Percentiles rank a stretch among this genome's conserved stretches.
These are phyloP conservation scores for Fusarium sp. DNA, from an alignment of 2,329 filamentous ascomycete genomes.

Conservation along the genomic window DNA sequence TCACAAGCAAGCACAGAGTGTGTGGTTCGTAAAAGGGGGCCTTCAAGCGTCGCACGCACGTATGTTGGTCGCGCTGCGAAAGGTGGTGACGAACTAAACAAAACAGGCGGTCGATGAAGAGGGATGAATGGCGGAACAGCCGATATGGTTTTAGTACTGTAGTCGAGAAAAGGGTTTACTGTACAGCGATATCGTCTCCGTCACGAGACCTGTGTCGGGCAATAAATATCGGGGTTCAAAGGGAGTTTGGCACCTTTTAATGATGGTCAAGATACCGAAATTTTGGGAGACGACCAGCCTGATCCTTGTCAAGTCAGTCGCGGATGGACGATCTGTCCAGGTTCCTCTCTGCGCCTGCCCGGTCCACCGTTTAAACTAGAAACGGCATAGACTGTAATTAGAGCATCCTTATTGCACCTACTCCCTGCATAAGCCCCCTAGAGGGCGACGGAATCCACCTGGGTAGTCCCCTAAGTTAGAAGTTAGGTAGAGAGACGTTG, in stretches of 20 bases:
- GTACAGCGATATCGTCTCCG: background rate
- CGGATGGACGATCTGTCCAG: conserved; percentile 29
- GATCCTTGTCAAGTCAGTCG: conserved; percentile 38
- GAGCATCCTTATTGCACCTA: conserved; percentile 4
- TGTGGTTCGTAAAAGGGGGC: conserved; percentile 33
- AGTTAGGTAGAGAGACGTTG: no score
- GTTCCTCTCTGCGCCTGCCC: conserved; percentile 19
- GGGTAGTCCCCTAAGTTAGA: background rate
- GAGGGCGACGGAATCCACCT: background rate
- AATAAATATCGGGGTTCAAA: background rate
- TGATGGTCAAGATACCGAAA: conserved; percentile 18
- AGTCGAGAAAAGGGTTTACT: conserved; percentile 4
- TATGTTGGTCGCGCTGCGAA: conserved; percentile 14
- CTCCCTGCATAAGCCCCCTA: conserved; percentile 19
- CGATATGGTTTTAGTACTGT: background rate
- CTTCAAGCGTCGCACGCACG: conserved; percentile 31
- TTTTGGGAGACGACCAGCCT: conserved; percentile 29
- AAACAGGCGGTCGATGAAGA: conserved; percentile 26
- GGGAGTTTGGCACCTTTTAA: conserved; percentile 6
- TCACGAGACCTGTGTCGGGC: conserved; percentile 18
- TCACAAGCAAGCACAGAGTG: conserved; percentile 6
- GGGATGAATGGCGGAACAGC: conserved; percentile 7
- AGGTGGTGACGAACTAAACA: conserved; percentile 35
- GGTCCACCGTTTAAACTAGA: conserved; percentile 4
- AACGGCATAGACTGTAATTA: conserved; percentile 19